Evolutionary conservation across 2,329 filamentous ascomycete species (phyloP), one percentile per base, ranked within the genome.

Genomic region (Fusarium begoniae): DNA sequence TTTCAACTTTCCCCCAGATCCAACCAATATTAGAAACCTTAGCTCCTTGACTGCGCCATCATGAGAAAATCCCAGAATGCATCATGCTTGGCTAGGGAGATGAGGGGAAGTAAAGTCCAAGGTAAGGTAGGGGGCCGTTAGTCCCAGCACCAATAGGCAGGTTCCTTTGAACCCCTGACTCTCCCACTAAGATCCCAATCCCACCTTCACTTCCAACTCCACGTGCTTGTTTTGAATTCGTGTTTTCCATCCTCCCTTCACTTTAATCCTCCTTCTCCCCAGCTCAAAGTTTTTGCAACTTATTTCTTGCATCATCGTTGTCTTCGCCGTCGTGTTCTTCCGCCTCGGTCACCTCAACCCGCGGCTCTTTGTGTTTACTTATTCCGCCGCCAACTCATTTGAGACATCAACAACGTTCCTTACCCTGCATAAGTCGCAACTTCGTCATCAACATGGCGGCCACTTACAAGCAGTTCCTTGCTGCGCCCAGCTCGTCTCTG

Each of bases 391-490:
- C 35, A 55, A 59, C 50, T 51, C 44, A 56, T 43, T 64, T 66
- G 55, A 55, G 62, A 67, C 50, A 32, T 35, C 28, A 60, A 57
- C 37, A 32, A 54, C 64, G 59, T 47, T 61, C 60, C 56, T 38
- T 61, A 60, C 69, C 62, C 54, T 53, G 58, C 63, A 59, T 66
- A 71, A 74, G 69, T 61, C 65, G 63, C 62, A 61, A 63, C 69
- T 60, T 61, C 61, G 57, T 58, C 60, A 64, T 74, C 77, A 78
- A 76, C 77, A 85, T 85, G 84, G 82, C 84, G 72, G 80, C 83
- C 76, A 80, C 87, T 69, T 96, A 96, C 85, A 89, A 91, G 86
- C 89, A 90, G 84, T 95, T 95, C 82, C 87, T 95, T 63, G 87
- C 89, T 79, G 86, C 90, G 72, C 92, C 92, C 72, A 91, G 85